phyloP scores from a whole-genome alignment of 257 asterid genomes.

The Solanum dulcamara region DNA sequence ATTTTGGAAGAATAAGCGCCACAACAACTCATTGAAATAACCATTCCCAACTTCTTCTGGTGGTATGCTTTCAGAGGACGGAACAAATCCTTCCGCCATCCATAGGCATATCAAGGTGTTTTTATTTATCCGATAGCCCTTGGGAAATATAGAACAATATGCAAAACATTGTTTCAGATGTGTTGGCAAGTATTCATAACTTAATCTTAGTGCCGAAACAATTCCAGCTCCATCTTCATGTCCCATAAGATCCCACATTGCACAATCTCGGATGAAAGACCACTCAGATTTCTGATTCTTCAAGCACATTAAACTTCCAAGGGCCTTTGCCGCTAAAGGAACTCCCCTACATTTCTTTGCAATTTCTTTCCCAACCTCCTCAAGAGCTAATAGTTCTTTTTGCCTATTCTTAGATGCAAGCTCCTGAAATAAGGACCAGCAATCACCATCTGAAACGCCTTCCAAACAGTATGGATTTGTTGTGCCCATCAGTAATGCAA shows the following conservation, averaged over 20 bases:
- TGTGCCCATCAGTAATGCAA: conserved; percentile 3
- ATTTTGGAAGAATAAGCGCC: conserved; percentile 43
- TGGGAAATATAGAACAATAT: conserved; percentile 55
- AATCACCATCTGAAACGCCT: conserved; percentile 32
- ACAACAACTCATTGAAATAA: conserved; percentile 39
- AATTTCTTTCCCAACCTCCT: conserved; percentile 30
- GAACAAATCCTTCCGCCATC: conserved; percentile 60
- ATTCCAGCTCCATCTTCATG: conserved; percentile 20
- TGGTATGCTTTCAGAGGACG: conserved; percentile 6
- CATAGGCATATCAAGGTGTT: conserved; percentile 38
- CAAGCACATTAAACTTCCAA: conserved; percentile 44
- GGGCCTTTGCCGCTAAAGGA: conserved; percentile 63
- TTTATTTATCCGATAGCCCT: conserved; percentile 51
- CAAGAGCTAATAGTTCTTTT: conserved; percentile 2
- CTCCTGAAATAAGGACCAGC: conserved; percentile 26
- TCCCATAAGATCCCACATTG: conserved; percentile 43
- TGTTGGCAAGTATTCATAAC: conserved; percentile 51
- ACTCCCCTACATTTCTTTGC: conserved; percentile 55
- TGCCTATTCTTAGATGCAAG: conserved; percentile 14
- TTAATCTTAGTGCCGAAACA: conserved; percentile 42
- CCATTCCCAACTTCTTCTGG: conserved; percentile 37
- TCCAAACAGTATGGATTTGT: conserved; percentile 32
- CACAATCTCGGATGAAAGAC: conserved; percentile 37
- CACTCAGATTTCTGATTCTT: conserved; percentile 37
- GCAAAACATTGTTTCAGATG: conserved; percentile 54